phyloP scores from a whole-genome alignment of 176 grass and related monocot genomes.

The Stipa capillata region DNA sequence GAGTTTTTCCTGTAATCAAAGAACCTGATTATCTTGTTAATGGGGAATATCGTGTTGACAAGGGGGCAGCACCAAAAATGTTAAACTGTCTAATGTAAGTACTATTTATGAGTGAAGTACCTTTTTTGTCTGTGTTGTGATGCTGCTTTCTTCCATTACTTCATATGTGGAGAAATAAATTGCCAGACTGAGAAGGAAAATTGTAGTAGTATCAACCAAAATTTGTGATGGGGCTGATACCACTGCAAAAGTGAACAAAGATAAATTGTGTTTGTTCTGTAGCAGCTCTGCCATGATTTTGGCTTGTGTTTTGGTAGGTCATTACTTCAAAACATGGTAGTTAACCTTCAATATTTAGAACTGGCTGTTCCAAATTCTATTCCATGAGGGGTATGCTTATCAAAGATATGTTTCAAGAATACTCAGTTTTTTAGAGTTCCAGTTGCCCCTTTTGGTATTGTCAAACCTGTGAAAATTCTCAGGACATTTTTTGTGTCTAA shows the following conservation, averaged over 20 bases:
- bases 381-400: not conserved
- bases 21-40: slow-evolving; percentile 99
- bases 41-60: slow-evolving; percentile 93
- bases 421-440: not conserved
- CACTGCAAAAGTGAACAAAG: not conserved
- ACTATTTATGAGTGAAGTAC: not conserved
- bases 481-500: not conserved
- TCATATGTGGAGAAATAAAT: not conserved
- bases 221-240: not conserved
- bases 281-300: not conserved
- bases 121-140: not conserved
- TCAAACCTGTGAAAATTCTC: not conserved
- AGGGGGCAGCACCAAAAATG: slow-evolving; percentile 98
- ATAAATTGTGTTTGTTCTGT: not conserved
- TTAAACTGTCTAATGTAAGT: slow-evolving; percentile 99
- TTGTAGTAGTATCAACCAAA: not conserved
- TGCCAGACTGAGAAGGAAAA: not conserved
- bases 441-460: not conserved
- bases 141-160: not conserved
- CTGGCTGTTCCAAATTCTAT: not conserved
- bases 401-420: not conserved
- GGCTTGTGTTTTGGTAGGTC: not conserved
- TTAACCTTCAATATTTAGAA: not conserved
- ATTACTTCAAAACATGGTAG: not conserved
- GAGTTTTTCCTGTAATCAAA: slow-evolving; percentile 98